Base-by-base conservation (phyloP, 2,329 filamentous ascomycete species). In the Cordyceps javanica region DNA sequence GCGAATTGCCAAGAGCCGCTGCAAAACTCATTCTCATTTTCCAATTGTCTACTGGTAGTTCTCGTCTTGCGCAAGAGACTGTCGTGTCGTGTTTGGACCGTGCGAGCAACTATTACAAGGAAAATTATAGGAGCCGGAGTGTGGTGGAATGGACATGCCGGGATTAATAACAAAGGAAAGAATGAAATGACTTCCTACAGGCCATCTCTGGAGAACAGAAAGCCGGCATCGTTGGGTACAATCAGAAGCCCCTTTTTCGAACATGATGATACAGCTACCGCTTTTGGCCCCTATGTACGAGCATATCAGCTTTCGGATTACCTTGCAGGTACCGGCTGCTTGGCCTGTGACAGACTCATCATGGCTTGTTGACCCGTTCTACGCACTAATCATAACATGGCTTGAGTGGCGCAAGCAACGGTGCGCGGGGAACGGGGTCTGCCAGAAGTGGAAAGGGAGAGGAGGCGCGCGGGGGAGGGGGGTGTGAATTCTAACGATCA, bases 401-500 rank as follows among this genome's bases (percentile, higher is more conserved):
- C 54, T 50, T 49, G 19, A 25, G 54, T 56, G 54, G 44, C 54
- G 44, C 36, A 50, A 56, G 32, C 32, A 50, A 56, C 54, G 54
- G 36, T 50, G 36, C 44, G 52, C 30, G 53, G 53, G 44, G 42
- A 30, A 55, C 19, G 41, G 52, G 53, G 53, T 49, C 53, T 41
- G n/a, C n/a, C n/a, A n/a, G n/a, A n/a, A 56, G 54, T 41, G 25
- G 9, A 46, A 38, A n/a, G n/a, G n/a, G n/a, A n/a, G n/a, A n/a
- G n/a, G n/a, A n/a, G n/a, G n/a, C n/a, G n/a, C n/a, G 26, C 25
- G 21, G 36, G 49, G 41, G 34, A 44, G 16, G 41, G 42, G 38
- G 51, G 26, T 7, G 32, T 42, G 52, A 45, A 54, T 49, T 41
- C 19, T 14, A 44, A 34, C 34, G 44, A 56, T 49, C 54, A 56